phyloP scores from a whole-genome alignment of 2,329 filamentous ascomycete genomes.

The Eutypella sp. region DNA sequence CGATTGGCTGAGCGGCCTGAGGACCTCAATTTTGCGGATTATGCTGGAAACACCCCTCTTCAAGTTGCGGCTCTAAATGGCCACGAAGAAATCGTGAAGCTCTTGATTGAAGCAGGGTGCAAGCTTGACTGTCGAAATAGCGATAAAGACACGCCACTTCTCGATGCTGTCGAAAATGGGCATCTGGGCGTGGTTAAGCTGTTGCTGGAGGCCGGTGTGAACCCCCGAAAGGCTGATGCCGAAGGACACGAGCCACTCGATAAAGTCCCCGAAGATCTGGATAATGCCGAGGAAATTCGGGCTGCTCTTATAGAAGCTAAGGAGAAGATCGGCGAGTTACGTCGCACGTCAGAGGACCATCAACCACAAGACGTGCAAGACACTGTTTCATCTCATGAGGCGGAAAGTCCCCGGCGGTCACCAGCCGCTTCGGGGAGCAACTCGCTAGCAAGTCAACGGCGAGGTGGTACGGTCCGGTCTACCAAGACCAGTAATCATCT shows the following conservation, averaged over 20 bases:
- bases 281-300: slow-evolving; percentile 77
- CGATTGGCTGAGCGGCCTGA: slow-evolving; percentile 75
- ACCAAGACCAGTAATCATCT: slow-evolving; percentile 61
- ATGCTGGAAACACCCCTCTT: slow-evolving; percentile 92
- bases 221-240: slow-evolving; percentile 87
- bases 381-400: slow-evolving; percentile 47
- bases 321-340: slow-evolving; percentile 49
- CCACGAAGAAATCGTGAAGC: slow-evolving; percentile 78
- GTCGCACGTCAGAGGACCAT: slow-evolving; percentile 55
- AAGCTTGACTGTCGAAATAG: slow-evolving; percentile 74
- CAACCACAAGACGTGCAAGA: slow-evolving; percentile 44
- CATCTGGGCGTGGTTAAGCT: slow-evolving; percentile 84
- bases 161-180: slow-evolving; percentile 95
- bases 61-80: slow-evolving; percentile 91
- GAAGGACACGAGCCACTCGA: slow-evolving; percentile 89
- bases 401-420: slow-evolving; percentile 55
- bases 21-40: slow-evolving; percentile 84
- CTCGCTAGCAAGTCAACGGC: slow-evolving; percentile 36
- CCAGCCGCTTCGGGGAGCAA: slow-evolving; percentile 37
- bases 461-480: slow-evolving; percentile 51
- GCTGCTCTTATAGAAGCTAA: slow-evolving; percentile 57
- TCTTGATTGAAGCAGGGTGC: slow-evolving; percentile 79
- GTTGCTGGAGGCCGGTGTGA: slow-evolving; percentile 79
- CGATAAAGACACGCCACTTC: slow-evolving; percentile 85
- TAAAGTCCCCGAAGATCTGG: slow-evolving; percentile 67